Percentiles rank a stretch among this genome's conserved stretches.
Conservation (phyloP, 2,329 filamentous ascomycete genomes). For the Fusarium sp. region DNA sequence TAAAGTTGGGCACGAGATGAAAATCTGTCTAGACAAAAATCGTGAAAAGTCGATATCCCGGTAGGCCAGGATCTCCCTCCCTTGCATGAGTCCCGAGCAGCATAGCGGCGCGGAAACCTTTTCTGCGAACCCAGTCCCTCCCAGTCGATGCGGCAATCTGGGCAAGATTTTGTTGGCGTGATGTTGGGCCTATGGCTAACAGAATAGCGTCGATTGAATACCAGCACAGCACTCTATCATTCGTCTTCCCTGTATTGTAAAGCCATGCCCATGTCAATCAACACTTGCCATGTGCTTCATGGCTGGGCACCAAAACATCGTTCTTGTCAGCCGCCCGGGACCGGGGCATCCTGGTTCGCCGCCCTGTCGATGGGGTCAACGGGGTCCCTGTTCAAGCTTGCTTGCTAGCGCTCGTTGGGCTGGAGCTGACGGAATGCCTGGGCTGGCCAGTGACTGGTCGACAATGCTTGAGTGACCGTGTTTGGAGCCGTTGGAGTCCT, state of each 20-base stretch:
- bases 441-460: conserved; percentile 37
- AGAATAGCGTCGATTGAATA: conserved; percentile 14
- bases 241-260: conserved; percentile 14
- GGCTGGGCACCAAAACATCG: conserved; percentile 36
- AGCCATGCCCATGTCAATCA: conserved; percentile 6
- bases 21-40: conserved; percentile 38
- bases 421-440: conserved; percentile 43
- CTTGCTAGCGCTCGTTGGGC: conserved; percentile 44
- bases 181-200: conserved; percentile 1
- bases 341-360: conserved; percentile 44
- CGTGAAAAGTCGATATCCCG: conserved; percentile 30
- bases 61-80: conserved; percentile 34
- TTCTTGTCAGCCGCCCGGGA: conserved; percentile 44
- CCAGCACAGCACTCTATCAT: not conserved
- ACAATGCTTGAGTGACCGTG: conserved; percentile 27
- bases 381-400: conserved; percentile 35
- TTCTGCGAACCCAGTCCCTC: conserved; percentile 29
- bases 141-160: conserved; percentile 7
- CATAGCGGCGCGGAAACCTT: conserved; percentile 25
- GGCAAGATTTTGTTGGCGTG: conserved; percentile 1
- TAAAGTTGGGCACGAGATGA: conserved; percentile 27
- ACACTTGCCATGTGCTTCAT: conserved; percentile 24
- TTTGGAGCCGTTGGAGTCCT: conserved; percentile 29
- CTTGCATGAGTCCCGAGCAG: conserved; percentile 42
- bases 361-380: conserved; percentile 42